Conservation (phyloP, 2,329 filamentous ascomycete species). For the Hortaea sp. region DNA sequence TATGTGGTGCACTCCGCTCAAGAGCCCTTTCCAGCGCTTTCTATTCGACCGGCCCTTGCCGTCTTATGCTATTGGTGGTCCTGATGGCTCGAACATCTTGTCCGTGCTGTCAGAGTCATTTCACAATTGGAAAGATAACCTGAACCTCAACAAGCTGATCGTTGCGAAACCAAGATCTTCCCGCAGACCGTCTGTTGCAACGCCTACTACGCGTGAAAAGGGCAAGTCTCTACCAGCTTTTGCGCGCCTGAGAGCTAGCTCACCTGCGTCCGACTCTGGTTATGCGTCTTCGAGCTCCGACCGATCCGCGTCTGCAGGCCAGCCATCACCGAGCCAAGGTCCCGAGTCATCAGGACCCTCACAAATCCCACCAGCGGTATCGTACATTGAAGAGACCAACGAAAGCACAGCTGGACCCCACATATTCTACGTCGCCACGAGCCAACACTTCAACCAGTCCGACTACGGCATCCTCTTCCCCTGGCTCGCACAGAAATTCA, state of each 20-base stretch:
- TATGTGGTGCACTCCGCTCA: slow-evolving; percentile 68
- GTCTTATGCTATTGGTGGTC: slow-evolving; percentile 46
- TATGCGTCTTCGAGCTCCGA: too few species aligned
- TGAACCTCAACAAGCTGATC: slow-evolving; percentile 56
- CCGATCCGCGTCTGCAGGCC: not conserved
- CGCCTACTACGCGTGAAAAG: slow-evolving; percentile 17
- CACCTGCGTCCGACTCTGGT: too few species aligned
- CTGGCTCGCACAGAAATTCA: slow-evolving; percentile 44
- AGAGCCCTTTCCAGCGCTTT: slow-evolving; percentile 50
- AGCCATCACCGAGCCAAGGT: too few species aligned
- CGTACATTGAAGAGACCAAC: not conserved
- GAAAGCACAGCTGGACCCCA: slow-evolving; percentile 38
- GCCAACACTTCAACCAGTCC: slow-evolving; percentile 73
- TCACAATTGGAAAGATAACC: slow-evolving; percentile 65
- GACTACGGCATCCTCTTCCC: slow-evolving; percentile 80
- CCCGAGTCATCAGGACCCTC: too few species aligned
- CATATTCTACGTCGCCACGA: slow-evolving; percentile 63
- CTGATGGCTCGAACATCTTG: slow-evolving; percentile 48
- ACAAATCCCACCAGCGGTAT: not conserved
- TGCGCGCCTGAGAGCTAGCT: too few species aligned
- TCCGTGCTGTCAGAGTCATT: slow-evolving; percentile 69
- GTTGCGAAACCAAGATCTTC: slow-evolving; percentile 34
- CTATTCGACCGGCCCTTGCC: slow-evolving; percentile 67
- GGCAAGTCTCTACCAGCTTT: slow-evolving; percentile 14
- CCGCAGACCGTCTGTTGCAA: slow-evolving; percentile 17